A percentile compares a stretch with the other conserved stretches of the same genome.
Evolutionary conservation across 2,329 filamentous ascomycete genomes (phyloP).

Genomic region (Metarhizium anisopliae): DNA sequence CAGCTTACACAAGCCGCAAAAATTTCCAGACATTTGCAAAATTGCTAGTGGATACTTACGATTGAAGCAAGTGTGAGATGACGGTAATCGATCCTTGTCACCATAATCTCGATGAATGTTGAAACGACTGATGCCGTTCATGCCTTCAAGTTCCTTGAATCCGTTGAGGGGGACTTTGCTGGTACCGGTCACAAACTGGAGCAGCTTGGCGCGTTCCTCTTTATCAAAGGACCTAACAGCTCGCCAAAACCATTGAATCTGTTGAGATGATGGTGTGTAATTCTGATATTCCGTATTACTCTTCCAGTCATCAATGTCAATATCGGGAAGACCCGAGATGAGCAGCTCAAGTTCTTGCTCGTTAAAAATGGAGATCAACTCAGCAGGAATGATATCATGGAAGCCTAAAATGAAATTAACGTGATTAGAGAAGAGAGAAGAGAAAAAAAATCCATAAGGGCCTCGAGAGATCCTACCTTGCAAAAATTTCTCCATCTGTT

Average conservation of each 20-base stretch:
- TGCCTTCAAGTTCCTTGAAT: slow-evolving; percentile 97
- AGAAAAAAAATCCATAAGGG: background rate
- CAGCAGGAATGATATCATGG: slow-evolving; percentile 94
- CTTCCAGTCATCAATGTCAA: slow-evolving; percentile 98
- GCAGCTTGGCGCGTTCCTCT: slow-evolving; percentile 91
- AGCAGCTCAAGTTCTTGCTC: slow-evolving; percentile 95
- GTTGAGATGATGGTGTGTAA: slow-evolving; percentile 85
- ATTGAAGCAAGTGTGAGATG: slow-evolving; percentile 98
- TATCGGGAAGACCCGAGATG: slow-evolving; percentile 93
- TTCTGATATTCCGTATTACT: slow-evolving; percentile 98
- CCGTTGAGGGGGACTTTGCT: slow-evolving; percentile 97
- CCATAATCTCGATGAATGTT: slow-evolving; percentile 98
- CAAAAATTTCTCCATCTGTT: slow-evolving; percentile 89
- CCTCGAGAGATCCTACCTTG: slow-evolving; percentile 46
- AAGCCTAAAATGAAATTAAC: slow-evolving; percentile 49
- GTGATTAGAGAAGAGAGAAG: background rate
- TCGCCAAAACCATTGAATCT: slow-evolving; percentile 99
- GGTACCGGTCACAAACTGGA: slow-evolving; percentile 97
- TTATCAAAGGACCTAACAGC: slow-evolving; percentile 96
- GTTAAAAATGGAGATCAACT: slow-evolving; percentile 94
- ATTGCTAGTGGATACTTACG: slow-evolving; percentile 53
- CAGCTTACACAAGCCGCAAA: slow-evolving; percentile 15
- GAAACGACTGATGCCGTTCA: slow-evolving; percentile 97
- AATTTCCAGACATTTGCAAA: background rate
- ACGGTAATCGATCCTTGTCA: slow-evolving; percentile 89